Conservation (phyloP, 2,329 filamentous ascomycete species). For the Colletotrichum destructivum region DNA sequence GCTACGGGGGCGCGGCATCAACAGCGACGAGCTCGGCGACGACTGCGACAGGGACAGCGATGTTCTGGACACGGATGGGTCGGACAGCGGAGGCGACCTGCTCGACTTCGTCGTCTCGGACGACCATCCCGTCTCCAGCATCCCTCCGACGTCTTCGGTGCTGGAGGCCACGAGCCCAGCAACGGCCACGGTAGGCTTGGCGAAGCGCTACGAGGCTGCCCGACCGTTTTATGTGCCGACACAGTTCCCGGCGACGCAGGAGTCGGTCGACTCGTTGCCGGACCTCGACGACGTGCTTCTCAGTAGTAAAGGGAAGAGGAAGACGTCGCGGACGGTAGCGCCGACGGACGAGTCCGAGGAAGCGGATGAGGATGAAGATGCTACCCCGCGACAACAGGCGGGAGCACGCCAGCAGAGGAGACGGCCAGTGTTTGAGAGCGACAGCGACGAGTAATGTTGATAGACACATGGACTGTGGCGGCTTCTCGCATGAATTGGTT, state of each 20-base stretch:
- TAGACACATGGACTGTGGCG: neutral
- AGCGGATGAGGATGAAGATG: slow-evolving; percentile 31
- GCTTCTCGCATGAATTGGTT: neutral
- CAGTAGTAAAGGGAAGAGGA: slow-evolving; percentile 17
- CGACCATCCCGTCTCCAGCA: slow-evolving; percentile 53
- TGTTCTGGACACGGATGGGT: slow-evolving; percentile 61
- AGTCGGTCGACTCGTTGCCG: slow-evolving; percentile 49
- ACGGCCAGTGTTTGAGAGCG: slow-evolving; percentile 44
- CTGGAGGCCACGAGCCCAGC: slow-evolving; percentile 43
- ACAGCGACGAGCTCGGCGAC: slow-evolving; percentile 65
- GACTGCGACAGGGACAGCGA: slow-evolving; percentile 67
- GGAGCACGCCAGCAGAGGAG: slow-evolving; percentile 31
- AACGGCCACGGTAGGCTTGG: slow-evolving; percentile 47
- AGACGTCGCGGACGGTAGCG: neutral
- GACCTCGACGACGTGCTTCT: slow-evolving; percentile 23
- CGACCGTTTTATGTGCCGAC: slow-evolving; percentile 58
- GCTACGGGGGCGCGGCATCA: slow-evolving; percentile 49
- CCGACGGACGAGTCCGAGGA: slow-evolving; percentile 26
- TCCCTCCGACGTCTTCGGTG: slow-evolving; percentile 51
- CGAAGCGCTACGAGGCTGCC: slow-evolving; percentile 43
- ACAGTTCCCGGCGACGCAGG: slow-evolving; percentile 57
- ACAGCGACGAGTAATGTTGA: slow-evolving; percentile 44
- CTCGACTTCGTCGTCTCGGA: slow-evolving; percentile 71
- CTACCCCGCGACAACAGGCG: slow-evolving; percentile 7
- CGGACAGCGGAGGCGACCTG: slow-evolving; percentile 65